Percentiles rank a stretch among this genome's conserved stretches.
phyloP scores from a whole-genome alignment of 768 basidiomycete genomes.

The Pleurotus platypus region DNA sequence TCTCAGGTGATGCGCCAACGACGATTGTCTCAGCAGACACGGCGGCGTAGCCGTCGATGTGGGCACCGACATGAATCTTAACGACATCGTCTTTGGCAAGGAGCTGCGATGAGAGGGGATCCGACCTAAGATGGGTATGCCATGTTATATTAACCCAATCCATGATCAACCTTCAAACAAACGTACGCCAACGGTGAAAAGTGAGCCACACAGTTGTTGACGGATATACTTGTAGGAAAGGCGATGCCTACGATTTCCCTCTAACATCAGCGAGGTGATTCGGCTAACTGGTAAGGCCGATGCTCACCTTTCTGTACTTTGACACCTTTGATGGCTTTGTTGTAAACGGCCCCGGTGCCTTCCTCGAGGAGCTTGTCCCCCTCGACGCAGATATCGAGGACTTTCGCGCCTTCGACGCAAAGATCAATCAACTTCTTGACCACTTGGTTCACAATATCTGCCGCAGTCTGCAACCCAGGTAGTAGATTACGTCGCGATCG shows the following conservation, averaged over 20 bases:
- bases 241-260: constrained; percentile 60
- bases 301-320: constrained; percentile 78
- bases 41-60: constrained; percentile 96
- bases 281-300: not conserved
- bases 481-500: constrained; percentile 1
- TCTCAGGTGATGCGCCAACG: constrained; percentile 69
- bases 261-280: not conserved
- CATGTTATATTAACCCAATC: constrained; percentile 7
- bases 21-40: constrained; percentile 93
- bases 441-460: constrained; percentile 83
- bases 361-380: constrained; percentile 93
- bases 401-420: constrained; percentile 76
- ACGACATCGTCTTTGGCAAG: constrained; percentile 89
- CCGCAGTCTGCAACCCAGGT: constrained; percentile 60
- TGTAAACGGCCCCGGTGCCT: constrained; percentile 82
- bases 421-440: constrained; percentile 81
- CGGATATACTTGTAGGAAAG: constrained; percentile 90
- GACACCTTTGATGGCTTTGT: constrained; percentile 85
- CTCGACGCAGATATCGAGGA: constrained; percentile 87
- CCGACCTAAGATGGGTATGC: constrained; percentile 46
- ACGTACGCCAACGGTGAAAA: constrained; percentile 92
- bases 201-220: constrained; percentile 95
- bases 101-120: constrained; percentile 62
- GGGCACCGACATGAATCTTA: constrained; percentile 93
- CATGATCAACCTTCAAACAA: constrained; percentile 20